Conservation (phyloP, 768 basidiomycete species). For the Phaeolepiota aurea region DNA sequence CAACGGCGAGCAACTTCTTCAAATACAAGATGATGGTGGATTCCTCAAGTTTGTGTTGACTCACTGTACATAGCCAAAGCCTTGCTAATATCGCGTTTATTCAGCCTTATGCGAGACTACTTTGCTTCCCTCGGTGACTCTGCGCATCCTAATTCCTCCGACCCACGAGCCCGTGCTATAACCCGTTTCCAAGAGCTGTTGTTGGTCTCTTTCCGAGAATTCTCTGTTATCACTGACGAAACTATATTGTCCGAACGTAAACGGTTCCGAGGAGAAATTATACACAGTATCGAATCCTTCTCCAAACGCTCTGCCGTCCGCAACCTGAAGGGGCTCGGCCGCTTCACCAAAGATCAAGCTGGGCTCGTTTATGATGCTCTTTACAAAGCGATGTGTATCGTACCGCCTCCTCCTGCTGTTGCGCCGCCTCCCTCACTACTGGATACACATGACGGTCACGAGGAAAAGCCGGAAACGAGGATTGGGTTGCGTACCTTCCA, state of each 20-base stretch:
- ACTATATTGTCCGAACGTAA: conserved; percentile 82
- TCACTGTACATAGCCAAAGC: not conserved
- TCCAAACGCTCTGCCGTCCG: conserved; percentile 87
- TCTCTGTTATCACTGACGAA: conserved; percentile 93
- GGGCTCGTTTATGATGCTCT: conserved; percentile 90
- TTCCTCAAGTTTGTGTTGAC: conserved; percentile 72
- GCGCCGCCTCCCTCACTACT: conserved; percentile 45
- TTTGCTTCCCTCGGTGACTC: conserved; percentile 91
- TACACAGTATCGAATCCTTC: conserved; percentile 89
- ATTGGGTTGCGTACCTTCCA: conserved; percentile 82
- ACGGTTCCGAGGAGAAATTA: conserved; percentile 81
- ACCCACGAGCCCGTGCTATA: conserved; percentile 86
- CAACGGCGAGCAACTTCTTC: conserved; percentile 86
- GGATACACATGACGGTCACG: conserved; percentile 47
- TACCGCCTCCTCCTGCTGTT: conserved; percentile 54
- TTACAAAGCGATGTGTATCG: conserved; percentile 75
- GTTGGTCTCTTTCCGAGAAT: conserved; percentile 95
- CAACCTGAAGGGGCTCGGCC: conserved; percentile 70
- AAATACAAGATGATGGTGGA: conserved; percentile 93
- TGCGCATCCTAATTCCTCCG: conserved; percentile 82
- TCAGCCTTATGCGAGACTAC: conserved; percentile 89
- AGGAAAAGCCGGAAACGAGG: conserved; percentile 83
- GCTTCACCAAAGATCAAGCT: conserved; percentile 81
- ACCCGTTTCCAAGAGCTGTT: conserved; percentile 96
- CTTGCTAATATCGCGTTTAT: conserved; percentile 1